These are phyloP conservation scores for Corylus americana DNA, from an alignment of 306 rosid genomes.

Conservation along the genomic window DNA sequence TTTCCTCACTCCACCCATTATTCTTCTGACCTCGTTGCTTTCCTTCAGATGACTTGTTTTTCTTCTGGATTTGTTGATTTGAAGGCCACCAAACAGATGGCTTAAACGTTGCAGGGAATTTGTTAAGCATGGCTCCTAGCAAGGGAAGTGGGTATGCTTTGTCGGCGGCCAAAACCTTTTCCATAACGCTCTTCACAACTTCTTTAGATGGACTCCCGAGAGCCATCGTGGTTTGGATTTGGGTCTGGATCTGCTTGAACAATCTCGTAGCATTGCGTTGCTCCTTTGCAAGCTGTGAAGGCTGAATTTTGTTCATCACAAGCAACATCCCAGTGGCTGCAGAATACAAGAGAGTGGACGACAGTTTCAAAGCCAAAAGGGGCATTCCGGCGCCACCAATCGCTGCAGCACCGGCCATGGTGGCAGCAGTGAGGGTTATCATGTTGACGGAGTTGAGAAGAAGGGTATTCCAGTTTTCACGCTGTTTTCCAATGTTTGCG, in stretches of 20 bases:
- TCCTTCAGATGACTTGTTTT: background rate
- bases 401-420: slow-evolving; percentile 53
- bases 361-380: slow-evolving; percentile 50
- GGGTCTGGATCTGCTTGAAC: slow-evolving; percentile 48
- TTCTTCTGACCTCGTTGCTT: background rate
- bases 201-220: slow-evolving; percentile 30
- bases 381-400: slow-evolving; percentile 24
- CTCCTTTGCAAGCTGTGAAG: slow-evolving; percentile 83
- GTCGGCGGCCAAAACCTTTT: slow-evolving; percentile 64
- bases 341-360: slow-evolving; percentile 56
- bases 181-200: slow-evolving; percentile 52
- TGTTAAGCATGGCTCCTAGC: slow-evolving; percentile 74
- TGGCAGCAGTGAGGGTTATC: slow-evolving; percentile 73
- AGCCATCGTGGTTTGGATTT: slow-evolving; percentile 44
- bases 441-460: slow-evolving; percentile 69
- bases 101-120: slow-evolving; percentile 52
- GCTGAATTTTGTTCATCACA: slow-evolving; percentile 72
- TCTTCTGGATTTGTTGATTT: background rate
- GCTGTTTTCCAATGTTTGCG: slow-evolving; percentile 55
- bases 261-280: slow-evolving; percentile 70
- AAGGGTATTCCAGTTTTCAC: slow-evolving; percentile 72
- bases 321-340: slow-evolving; percentile 67
- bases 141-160: slow-evolving; percentile 83
- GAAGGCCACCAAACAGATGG: slow-evolving; percentile 91
- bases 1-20: slow-evolving; percentile 66